These are phyloP conservation scores for Puya raimondii DNA, from an alignment of 176 grass and related monocot genomes.

Conservation along the genomic window DNA sequence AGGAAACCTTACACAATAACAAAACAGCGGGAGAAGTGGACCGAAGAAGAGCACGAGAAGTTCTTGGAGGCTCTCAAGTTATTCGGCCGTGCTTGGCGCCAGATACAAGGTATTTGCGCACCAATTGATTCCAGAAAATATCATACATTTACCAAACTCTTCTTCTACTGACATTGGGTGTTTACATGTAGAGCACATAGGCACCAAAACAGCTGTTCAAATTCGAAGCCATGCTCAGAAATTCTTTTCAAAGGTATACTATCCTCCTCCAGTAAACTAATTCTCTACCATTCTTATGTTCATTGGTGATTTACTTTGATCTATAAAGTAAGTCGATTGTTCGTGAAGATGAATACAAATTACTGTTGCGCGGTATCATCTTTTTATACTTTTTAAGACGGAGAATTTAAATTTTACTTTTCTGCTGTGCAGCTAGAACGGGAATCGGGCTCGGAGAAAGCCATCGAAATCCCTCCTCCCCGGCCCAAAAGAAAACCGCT, in stretches of 20 bases:
- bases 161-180: constrained; percentile 30
- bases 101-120: constrained; percentile 61
- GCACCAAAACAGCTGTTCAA: constrained; percentile 87
- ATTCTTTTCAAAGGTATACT: constrained; percentile 90
- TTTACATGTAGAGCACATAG: constrained; percentile 80
- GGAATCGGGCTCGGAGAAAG: constrained; percentile 19
- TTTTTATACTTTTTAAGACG: background rate
- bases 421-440: constrained; percentile 41
- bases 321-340: background rate
- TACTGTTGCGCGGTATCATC: background rate
- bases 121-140: background rate
- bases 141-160: background rate
- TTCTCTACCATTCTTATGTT: constrained; percentile 8
- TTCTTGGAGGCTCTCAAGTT: constrained; percentile 80
- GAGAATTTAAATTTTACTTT: constrained; percentile 1
- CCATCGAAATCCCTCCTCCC: constrained; percentile 83
- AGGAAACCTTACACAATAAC: constrained; percentile 86
- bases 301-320: background rate
- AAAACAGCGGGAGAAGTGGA: constrained; percentile 92
- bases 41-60: constrained; percentile 74
- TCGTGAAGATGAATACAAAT: background rate
- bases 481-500: constrained; percentile 83
- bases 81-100: constrained; percentile 75
- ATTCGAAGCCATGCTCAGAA: constrained; percentile 99
- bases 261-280: constrained; percentile 15